Conservation (phyloP, 2,329 filamentous ascomycete genomes). For the Alternaria ventricosa region DNA sequence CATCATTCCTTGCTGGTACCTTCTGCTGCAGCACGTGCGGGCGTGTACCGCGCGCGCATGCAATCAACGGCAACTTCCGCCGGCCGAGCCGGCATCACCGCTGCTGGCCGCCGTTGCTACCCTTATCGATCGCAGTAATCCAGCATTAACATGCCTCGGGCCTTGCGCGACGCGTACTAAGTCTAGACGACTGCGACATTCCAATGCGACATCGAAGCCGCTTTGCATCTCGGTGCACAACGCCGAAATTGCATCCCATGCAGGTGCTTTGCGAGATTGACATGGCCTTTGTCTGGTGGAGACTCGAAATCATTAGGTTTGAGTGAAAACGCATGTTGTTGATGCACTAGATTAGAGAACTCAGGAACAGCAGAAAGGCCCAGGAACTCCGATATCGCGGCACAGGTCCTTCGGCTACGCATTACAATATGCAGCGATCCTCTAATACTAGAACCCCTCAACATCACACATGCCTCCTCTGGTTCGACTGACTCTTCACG, state of each 20-base stretch:
- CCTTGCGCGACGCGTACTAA: background rate
- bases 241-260: constrained; percentile 6
- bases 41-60: background rate
- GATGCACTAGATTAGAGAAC: background rate
- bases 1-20: background rate
- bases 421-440: background rate
- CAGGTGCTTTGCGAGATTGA: background rate
- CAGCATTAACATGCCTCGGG: constrained; percentile 5
- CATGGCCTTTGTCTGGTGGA: background rate
- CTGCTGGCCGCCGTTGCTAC: background rate
- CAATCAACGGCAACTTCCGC: constrained; percentile 3
- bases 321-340: background rate
- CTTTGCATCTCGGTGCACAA: background rate
- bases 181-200: constrained; percentile 18
- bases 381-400: background rate
- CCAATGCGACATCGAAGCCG: constrained; percentile 17
- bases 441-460: background rate
- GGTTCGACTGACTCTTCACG: background rate
- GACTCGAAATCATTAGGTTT: background rate
- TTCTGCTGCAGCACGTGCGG: background rate
- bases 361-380: background rate
- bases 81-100: constrained; percentile 6
- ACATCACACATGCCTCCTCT: background rate
- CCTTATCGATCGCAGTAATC: constrained; percentile 12
- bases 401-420: background rate